phyloP scores from a whole-genome alignment of 1,139 yeast species.

The Geotrichum histeridarum region DNA sequence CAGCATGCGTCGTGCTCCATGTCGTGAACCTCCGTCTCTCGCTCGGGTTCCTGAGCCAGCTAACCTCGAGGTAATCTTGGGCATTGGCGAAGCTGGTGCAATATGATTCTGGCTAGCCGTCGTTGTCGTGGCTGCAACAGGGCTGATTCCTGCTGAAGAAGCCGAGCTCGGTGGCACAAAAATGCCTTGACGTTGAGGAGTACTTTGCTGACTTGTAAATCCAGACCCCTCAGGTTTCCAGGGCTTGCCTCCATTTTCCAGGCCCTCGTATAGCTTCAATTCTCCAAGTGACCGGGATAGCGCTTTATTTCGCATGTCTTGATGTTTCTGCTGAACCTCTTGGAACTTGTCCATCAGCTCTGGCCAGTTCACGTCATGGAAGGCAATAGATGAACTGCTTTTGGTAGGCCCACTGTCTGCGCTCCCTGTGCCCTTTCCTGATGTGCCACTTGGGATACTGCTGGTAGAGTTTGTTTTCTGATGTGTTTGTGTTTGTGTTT shows the following conservation, averaged over 20 bases:
- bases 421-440: background rate
- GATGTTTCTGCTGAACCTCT: slow-evolving; percentile 55
- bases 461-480: background rate
- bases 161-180: background rate
- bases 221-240: no score
- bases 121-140: background rate
- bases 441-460: slow-evolving; percentile 2
- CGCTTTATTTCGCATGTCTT: slow-evolving; percentile 30
- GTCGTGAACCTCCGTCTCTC: no score
- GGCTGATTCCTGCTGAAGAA: background rate
- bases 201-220: no score
- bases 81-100: background rate
- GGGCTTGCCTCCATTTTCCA: no score
- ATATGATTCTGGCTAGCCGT: background rate
- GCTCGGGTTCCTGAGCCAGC: no score
- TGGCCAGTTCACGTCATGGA: slow-evolving; percentile 39
- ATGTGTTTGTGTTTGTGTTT: background rate
- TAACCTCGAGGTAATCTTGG: background rate
- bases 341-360: slow-evolving; percentile 61
- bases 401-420: slow-evolving; percentile 6
- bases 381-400: slow-evolving; percentile 10
- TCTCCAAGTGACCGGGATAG: slow-evolving; percentile 11
- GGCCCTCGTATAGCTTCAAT: background rate
- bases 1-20: no score
- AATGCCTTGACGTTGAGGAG: background rate